These are phyloP conservation scores for Brassica carinata DNA, from an alignment of 345 rosid species.

Conservation along the genomic window DNA sequence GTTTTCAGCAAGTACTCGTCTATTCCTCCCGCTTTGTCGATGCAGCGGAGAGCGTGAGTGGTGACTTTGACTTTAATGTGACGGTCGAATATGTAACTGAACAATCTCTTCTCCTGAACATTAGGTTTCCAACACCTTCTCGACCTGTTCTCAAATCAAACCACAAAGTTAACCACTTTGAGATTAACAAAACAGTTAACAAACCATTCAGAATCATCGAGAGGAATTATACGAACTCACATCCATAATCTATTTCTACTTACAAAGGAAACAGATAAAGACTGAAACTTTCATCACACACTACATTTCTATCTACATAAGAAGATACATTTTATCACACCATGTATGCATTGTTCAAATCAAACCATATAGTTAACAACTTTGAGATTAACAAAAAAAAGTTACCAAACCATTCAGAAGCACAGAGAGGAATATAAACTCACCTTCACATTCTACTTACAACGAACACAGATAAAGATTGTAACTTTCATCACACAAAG, in stretches of 20 bases:
- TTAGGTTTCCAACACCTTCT: constrained; percentile 93
- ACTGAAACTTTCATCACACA: background rate
- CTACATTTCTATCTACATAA: background rate
- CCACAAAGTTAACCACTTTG: constrained; percentile 2
- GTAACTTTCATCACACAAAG: background rate
- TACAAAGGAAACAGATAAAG: background rate
- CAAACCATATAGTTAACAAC: too few relatives aligned
- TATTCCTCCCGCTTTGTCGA: constrained; percentile 94
- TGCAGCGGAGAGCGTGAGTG: constrained; percentile 90
- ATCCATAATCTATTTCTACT: background rate
- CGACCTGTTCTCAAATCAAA: constrained; percentile 49
- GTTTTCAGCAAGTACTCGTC: constrained; percentile 94
- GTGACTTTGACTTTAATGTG: constrained; percentile 89
- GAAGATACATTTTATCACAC: background rate
- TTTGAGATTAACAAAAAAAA: too few relatives aligned
- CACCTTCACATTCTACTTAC: background rate
- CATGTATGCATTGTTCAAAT: constrained; percentile 3
- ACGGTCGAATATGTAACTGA: constrained; percentile 86
- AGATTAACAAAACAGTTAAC: constrained; percentile 18
- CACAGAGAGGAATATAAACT: background rate
- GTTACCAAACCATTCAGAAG: too few relatives aligned
- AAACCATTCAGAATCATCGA: constrained; percentile 7
- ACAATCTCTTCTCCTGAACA: constrained; percentile 89
- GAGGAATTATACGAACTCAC: background rate
- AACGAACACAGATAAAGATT: background rate